Conservation (phyloP, 495 filamentous ascomycete genomes). For the Corynascus novoguineensis region DNA sequence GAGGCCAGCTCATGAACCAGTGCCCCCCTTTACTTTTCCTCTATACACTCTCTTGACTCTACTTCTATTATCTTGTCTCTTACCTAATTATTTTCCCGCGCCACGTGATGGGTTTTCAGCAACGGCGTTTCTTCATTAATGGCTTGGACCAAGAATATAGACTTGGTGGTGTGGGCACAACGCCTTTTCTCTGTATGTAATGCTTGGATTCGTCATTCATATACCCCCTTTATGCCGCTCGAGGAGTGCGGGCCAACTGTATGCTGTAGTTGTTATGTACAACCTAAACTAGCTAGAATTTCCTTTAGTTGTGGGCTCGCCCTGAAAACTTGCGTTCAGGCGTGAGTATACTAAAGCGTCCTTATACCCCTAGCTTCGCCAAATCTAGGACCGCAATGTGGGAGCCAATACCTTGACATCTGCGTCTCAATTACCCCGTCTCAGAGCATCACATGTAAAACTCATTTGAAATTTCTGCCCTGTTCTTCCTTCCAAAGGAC, state of each 20-base stretch:
- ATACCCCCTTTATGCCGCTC: constrained; percentile 9
- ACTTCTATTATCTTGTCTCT: neutral
- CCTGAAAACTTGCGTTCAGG: no score
- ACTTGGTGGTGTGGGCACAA: constrained; percentile 9
- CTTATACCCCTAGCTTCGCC: no score
- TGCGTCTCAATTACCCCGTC: no score
- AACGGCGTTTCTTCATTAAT: constrained; percentile 6
- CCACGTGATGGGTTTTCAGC: neutral
- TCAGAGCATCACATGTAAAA: no score
- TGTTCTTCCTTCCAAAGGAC: no score
- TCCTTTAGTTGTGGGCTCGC: neutral
- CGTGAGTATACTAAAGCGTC: no score
- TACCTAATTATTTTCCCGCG: neutral
- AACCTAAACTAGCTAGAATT: neutral
- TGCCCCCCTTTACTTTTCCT: neutral
- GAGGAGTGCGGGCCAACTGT: neutral
- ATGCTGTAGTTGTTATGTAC: neutral
- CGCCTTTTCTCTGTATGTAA: constrained; percentile 2
- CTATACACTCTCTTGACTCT: neutral
- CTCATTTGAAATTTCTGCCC: no score
- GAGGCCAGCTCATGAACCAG: neutral
- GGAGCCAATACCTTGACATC: no score
- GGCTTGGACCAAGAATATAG: neutral
- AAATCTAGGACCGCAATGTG: no score
- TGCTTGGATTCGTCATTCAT: neutral